A percentile compares a stretch with the other conserved stretches of the same genome.
Conservation (phyloP, 345 rosid genomes). For the Mercurialis annua region DNA sequence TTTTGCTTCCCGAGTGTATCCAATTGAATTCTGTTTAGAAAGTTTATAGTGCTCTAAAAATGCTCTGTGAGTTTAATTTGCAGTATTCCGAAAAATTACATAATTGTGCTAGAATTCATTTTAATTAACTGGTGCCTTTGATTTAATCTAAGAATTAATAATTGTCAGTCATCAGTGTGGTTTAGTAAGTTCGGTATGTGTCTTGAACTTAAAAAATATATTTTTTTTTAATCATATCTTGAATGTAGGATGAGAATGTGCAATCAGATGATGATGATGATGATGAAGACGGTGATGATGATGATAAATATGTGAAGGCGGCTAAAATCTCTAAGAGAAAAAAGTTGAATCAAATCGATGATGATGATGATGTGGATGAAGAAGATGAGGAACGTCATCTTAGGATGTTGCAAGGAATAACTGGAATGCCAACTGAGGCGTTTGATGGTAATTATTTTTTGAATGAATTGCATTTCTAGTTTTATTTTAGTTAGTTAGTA, state of each 20-base stretch:
- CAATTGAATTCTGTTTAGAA: neutral
- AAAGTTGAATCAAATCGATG: conserved; percentile 14
- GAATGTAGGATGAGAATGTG: conserved; percentile 66
- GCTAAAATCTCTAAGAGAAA: neutral
- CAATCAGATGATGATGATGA: conserved; percentile 25
- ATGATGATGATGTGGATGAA: conserved; percentile 44
- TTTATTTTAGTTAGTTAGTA: neutral
- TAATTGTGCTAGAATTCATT: too few species aligned
- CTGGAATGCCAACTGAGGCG: conserved; percentile 78
- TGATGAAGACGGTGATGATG: conserved; percentile 13
- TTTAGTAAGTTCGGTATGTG: too few species aligned
- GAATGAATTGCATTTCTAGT: neutral
- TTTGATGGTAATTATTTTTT: conserved; percentile 49
- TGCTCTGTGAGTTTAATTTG: too few species aligned
- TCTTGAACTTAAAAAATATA: too few species aligned
- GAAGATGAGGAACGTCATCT: conserved; percentile 55
- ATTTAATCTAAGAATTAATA: too few species aligned
- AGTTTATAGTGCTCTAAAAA: too few species aligned
- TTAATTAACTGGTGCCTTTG: too few species aligned
- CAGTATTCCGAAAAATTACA: too few species aligned
- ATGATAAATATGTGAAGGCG: neutral
- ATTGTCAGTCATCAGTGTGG: too few species aligned
- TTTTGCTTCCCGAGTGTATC: neutral
- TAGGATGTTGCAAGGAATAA: conserved; percentile 77
- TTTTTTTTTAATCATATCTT: too few species aligned